phyloP scores from a whole-genome alignment of 192 early-diverging fungal species.

The Funneliformis mosseae region DNA sequence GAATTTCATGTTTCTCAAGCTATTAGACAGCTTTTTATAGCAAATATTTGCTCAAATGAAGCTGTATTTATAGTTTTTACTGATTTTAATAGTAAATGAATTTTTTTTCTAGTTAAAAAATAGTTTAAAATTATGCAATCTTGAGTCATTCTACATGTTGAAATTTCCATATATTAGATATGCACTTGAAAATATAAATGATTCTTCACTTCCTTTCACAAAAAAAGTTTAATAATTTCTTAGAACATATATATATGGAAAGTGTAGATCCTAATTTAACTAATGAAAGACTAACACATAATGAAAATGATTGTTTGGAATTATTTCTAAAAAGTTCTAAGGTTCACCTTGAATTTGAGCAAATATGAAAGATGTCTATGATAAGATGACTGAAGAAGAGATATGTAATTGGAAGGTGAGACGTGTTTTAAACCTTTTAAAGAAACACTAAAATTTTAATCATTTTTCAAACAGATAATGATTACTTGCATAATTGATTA shows the following conservation, averaged over 20 bases:
- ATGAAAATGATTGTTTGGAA: conserved; percentile 1
- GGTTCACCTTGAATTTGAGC: conserved; percentile 23
- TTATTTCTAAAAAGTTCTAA: conserved; percentile 21
- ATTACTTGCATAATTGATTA: no score
- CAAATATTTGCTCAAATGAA: conserved; percentile 28
- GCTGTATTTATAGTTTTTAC: conserved; percentile 28
- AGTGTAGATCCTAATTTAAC: conserved; percentile 20
- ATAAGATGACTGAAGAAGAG: conserved; percentile 28
- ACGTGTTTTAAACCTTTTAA: conserved; percentile 25
- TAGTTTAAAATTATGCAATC: neutral
- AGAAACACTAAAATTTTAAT: no score
- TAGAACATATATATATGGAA: no score
- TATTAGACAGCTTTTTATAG: conserved; percentile 16
- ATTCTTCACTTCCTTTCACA: no score
- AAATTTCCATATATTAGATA: no score
- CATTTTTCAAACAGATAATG: conserved; percentile 20
- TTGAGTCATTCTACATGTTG: conserved; percentile 3
- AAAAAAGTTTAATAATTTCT: no score
- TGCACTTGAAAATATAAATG: no score
- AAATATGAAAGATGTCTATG: conserved; percentile 29
- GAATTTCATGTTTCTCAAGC: conserved; percentile 20
- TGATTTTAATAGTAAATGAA: conserved; percentile 21
- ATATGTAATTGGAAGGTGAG: conserved; percentile 23
- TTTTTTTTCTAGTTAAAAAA: conserved; percentile 30
- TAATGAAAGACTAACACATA: conserved; percentile 10